Evolutionary conservation across 768 basidiomycete genomes (phyloP).

Genomic region (Amanita fuliginea): DNA sequence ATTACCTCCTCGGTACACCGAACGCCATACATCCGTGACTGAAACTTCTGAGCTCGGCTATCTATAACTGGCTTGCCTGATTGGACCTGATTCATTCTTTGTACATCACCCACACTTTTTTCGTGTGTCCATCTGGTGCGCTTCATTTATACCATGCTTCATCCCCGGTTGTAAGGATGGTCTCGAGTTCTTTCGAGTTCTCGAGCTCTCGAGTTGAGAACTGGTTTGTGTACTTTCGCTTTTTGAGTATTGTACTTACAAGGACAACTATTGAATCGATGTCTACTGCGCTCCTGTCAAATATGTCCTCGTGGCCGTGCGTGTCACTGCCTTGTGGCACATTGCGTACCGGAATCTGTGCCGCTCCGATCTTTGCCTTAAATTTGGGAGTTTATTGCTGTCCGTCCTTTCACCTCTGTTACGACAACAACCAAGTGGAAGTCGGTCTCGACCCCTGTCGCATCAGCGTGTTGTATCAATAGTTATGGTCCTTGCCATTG

Average conservation of each 20-base stretch:
- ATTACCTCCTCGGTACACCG: slow-evolving; percentile 66
- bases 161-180: not conserved
- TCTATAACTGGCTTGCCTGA: too few species aligned
- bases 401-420: not conserved
- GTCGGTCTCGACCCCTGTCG: too few species aligned
- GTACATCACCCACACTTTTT: not conserved
- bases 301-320: not conserved
- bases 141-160: not conserved
- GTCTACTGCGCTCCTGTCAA: not conserved
- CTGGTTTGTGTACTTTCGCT: not conserved
- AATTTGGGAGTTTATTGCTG: not conserved
- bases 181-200: not conserved
- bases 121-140: not conserved
- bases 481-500: not conserved
- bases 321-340: not conserved
- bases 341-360: not conserved
- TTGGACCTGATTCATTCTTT: not conserved
- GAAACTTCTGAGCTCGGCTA: not conserved
- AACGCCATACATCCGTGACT: slow-evolving; percentile 20
- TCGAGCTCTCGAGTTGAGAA: not conserved
- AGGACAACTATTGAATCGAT: not conserved
- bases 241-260: not conserved
- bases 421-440: not conserved
- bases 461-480: not conserved
- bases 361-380: not conserved